Evolutionary conservation across 257 asterid species (phyloP).

Genomic region (Striga asiatica): DNA sequence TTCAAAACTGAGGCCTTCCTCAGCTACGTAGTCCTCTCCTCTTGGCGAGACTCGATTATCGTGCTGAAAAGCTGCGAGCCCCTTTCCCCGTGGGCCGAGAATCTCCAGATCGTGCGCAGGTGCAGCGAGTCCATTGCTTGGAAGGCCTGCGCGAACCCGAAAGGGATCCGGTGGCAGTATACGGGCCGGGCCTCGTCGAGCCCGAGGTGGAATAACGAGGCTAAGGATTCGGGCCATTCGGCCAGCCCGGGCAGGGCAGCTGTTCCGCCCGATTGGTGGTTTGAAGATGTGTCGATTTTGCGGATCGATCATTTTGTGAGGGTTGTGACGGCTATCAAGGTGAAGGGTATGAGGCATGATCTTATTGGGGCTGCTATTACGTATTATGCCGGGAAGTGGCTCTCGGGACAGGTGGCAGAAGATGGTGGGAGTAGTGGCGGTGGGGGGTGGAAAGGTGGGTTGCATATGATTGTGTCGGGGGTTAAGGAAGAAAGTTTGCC

Average conservation of each 20-base stretch:
- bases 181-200: conserved; percentile 72
- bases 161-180: conserved; percentile 90
- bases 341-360: conserved; percentile 82
- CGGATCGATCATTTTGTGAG: conserved; percentile 87
- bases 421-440: conserved; percentile 20
- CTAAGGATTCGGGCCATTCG: conserved; percentile 69
- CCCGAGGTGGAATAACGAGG: conserved; percentile 77
- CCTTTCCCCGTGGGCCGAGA: conserved; percentile 92
- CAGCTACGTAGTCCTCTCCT: conserved; percentile 88
- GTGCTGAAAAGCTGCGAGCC: conserved; percentile 73
- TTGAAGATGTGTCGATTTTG: conserved; percentile 76
- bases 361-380: conserved; percentile 64
- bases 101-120: conserved; percentile 81
- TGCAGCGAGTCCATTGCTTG: conserved; percentile 96
- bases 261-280: conserved; percentile 96
- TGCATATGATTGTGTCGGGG: conserved; percentile 67
- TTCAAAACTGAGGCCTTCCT: conserved; percentile 95
- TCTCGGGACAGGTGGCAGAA: conserved; percentile 54
- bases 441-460: conserved; percentile 69
- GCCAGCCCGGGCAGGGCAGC: conserved; percentile 42
- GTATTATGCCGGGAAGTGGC: conserved; percentile 79
- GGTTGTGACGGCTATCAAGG: conserved; percentile 79
- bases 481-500: conserved; percentile 34
- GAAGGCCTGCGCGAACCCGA: conserved; percentile 97
- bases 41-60: conserved; percentile 86